Evolutionary conservation across 2,329 filamentous ascomycete genomes (phyloP).

Genomic region (Graphilbum fragrans): DNA sequence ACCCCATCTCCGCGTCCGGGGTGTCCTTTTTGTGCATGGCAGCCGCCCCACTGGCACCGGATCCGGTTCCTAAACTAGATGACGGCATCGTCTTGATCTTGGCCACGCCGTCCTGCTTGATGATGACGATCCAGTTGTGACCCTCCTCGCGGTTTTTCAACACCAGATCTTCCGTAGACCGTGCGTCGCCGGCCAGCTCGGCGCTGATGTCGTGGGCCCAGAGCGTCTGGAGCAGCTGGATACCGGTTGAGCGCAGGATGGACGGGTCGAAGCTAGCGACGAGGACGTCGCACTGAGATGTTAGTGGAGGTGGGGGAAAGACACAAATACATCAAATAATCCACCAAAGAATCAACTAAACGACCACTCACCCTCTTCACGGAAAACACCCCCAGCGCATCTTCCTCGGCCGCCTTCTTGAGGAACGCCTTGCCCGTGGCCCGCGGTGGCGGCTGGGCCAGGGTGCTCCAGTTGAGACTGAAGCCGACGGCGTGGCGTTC

Average conservation of each 20-base stretch:
- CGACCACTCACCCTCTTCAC: conserved; percentile 43
- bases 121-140: conserved; percentile 79
- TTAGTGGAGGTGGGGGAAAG: conserved; percentile 6
- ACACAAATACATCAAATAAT: not conserved
- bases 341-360: conserved; percentile 10
- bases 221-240: conserved; percentile 65
- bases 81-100: conserved; percentile 64
- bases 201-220: conserved; percentile 80
- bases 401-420: conserved; percentile 55
- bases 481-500: conserved; percentile 83
- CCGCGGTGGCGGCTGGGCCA: conserved; percentile 51
- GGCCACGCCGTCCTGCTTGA: conserved; percentile 61
- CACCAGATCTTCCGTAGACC: conserved; percentile 68
- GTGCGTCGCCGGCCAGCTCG: conserved; percentile 71
- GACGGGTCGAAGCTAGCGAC: conserved; percentile 77
- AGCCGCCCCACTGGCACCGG: not conserved
- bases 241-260: conserved; percentile 61
- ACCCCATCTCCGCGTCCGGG: conserved; percentile 62
- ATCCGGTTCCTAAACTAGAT: not conserved
- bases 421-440: conserved; percentile 37
- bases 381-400: conserved; percentile 46
- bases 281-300: conserved; percentile 65
- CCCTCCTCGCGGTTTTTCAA: conserved; percentile 64
- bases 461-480: conserved; percentile 76
- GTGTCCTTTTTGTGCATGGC: conserved; percentile 49